Base-by-base conservation (phyloP, 441 rosid species). In the Iberis amara region DNA sequence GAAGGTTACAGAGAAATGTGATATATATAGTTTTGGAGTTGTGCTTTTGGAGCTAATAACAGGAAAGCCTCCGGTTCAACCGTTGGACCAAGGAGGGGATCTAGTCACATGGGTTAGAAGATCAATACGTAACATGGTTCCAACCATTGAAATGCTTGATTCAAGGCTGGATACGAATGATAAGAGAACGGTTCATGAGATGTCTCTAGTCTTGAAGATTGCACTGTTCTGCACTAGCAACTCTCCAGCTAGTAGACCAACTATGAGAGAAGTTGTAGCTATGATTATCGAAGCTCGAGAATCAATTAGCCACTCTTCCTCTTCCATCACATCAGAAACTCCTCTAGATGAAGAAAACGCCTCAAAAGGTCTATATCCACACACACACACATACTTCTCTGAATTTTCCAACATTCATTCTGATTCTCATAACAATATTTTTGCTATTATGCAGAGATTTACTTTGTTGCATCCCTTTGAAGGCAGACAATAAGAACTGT, bases 1-100 rank as follows among this genome's bases (percentile, higher is more conserved):
- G 84, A 79, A 79, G 42, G 81, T 79, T 62, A 79, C 84, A 1
- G 81, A 79, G 65, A 79, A 79, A 47, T 79, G 76, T 0, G 85
- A 76, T 52, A 76, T 79, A 26, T 79, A 79, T 57, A 79, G 85
- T 57, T 79, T 76, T 45, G 85, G 85, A 21, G 85, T 76, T 4
- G 79, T 79, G 36, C 76, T 79, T 21, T 52, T 79, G 64, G 84
- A 79, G 53, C 62, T 76, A 21, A 59, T 76, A 47, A 79, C 85
- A 3, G 81, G 85, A 50, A 73, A 56, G 65, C 66, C 81, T 12
- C 84, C 85, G 0, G 81, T 79, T 21, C 85, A 76, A 52, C 81
- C 81, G 7, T 33, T 76, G 33, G 85, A 79, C 48, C 85, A 67
- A 59, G 85, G 79, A 52, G 85, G 85, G 18, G 81, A 74, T 53